These are phyloP conservation scores for Candida maltosa DNA, from an alignment of 805 yeast species.

Conservation along the genomic window DNA sequence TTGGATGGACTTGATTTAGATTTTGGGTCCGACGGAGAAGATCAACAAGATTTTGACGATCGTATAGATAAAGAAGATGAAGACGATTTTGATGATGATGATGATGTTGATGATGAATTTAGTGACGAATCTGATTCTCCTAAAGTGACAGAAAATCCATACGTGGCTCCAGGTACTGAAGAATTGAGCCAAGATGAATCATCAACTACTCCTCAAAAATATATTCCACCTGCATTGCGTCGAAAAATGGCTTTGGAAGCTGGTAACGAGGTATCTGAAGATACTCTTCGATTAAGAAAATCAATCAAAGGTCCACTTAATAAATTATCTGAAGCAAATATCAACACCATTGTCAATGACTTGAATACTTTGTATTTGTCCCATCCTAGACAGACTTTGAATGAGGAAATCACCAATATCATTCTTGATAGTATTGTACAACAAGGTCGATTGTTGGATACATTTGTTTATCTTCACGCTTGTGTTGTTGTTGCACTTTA, in stretches of 20 bases:
- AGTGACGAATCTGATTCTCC: slow-evolving; percentile 6
- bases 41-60: slow-evolving; percentile 11
- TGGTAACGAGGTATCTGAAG: slow-evolving; percentile 30
- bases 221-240: slow-evolving; percentile 87
- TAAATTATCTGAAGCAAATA: slow-evolving; percentile 84
- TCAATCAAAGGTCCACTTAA: slow-evolving; percentile 81
- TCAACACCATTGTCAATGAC: slow-evolving; percentile 65
- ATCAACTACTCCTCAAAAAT: slow-evolving; percentile 35
- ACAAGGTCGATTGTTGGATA: slow-evolving; percentile 69
- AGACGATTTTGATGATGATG: slow-evolving; percentile 14
- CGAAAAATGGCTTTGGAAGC: slow-evolving; percentile 44
- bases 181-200: slow-evolving; percentile 7
- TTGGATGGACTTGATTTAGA: slow-evolving; percentile 71
- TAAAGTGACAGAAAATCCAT: slow-evolving; percentile 62
- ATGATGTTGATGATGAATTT: slow-evolving; percentile 4
- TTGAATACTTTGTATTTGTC: slow-evolving; percentile 59
- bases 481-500: slow-evolving; percentile 73
- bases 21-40: slow-evolving; percentile 20
- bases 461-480: slow-evolving; percentile 76
- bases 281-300: slow-evolving; percentile 48
- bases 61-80: too few relatives aligned
- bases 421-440: slow-evolving; percentile 61
- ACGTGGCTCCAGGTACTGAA: slow-evolving; percentile 51
- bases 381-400: slow-evolving; percentile 79
- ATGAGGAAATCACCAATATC: slow-evolving; percentile 60